These are phyloP conservation scores for Monosporozyma siamensis DNA, from an alignment of 805 yeast genomes.

Conservation along the genomic window DNA sequence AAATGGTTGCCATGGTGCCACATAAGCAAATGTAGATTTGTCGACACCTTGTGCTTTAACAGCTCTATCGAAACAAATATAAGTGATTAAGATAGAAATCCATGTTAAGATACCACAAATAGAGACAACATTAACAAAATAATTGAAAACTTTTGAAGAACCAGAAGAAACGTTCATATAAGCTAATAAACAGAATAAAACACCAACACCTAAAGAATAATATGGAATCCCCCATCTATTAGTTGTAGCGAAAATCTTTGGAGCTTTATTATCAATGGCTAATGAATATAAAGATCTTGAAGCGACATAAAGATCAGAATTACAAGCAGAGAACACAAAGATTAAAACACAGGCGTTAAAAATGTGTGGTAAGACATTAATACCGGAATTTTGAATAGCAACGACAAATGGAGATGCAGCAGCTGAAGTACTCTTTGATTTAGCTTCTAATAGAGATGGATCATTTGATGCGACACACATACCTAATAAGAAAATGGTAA, in stretches of 20 bases:
- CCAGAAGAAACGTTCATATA: slow-evolving; percentile 57
- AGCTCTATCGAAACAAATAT: slow-evolving; percentile 56
- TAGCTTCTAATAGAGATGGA: slow-evolving; percentile 41
- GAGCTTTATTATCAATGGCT: slow-evolving; percentile 67
- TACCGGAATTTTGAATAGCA: slow-evolving; percentile 58
- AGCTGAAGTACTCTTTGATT: slow-evolving; percentile 43
- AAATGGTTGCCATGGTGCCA: slow-evolving; percentile 61
- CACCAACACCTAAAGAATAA: slow-evolving; percentile 43
- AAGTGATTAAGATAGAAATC: slow-evolving; percentile 61
- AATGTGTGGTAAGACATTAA: slow-evolving; percentile 59
- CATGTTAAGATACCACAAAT: slow-evolving; percentile 69
- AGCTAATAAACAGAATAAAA: slow-evolving; percentile 52
- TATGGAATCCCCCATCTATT: slow-evolving; percentile 65
- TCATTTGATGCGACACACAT: slow-evolving; percentile 57
- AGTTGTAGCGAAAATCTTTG: slow-evolving; percentile 53
- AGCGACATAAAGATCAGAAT: slow-evolving; percentile 69
- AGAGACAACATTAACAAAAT: slow-evolving; percentile 69
- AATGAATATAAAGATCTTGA: slow-evolving; percentile 68
- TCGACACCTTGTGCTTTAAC: slow-evolving; percentile 57
- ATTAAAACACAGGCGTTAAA: slow-evolving; percentile 70
- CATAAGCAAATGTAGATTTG: slow-evolving; percentile 46
- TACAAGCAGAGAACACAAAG: slow-evolving; percentile 74
- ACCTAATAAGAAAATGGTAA: slow-evolving; percentile 55
- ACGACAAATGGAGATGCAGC: slow-evolving; percentile 80
- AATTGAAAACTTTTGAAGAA: slow-evolving; percentile 49